Conservation (phyloP, 352 stramenopile genomes). For the Pythium periplocum region DNA sequence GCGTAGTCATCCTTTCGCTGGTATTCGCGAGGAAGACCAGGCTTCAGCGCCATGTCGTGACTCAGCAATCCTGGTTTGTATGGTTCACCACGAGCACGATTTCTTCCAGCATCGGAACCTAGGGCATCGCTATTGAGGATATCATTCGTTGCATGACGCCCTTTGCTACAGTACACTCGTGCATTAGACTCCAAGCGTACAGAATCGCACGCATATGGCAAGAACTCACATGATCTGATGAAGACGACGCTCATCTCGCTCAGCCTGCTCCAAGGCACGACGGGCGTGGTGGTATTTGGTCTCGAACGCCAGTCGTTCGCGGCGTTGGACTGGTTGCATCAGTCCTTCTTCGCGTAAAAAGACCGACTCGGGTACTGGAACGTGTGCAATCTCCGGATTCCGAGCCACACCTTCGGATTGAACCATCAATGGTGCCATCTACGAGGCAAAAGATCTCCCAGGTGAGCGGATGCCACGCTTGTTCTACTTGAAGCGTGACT, state of each 20-base stretch:
- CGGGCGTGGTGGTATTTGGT: constrained; percentile 47
- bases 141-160: constrained; percentile 49
- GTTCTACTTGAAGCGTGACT: not conserved
- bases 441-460: constrained; percentile 6
- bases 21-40: constrained; percentile 38
- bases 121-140: constrained; percentile 29
- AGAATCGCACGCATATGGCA: not conserved
- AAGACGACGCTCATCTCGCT: constrained; percentile 57
- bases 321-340: constrained; percentile 63
- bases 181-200: not conserved
- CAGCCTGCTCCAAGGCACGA: constrained; percentile 39
- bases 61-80: constrained; percentile 48
- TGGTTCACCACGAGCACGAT: constrained; percentile 19
- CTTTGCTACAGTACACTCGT: constrained; percentile 18
- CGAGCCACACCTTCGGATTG: constrained; percentile 45
- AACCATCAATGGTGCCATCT: constrained; percentile 38
- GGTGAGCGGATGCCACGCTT: not conserved
- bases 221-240: constrained; percentile 65
- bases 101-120: constrained; percentile 6
- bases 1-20: constrained; percentile 41
- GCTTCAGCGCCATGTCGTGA: constrained; percentile 26
- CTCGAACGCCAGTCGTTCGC: constrained; percentile 63
- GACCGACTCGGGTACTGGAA: constrained; percentile 35
- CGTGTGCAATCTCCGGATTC: constrained; percentile 40
- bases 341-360: constrained; percentile 59